These are phyloP conservation scores for Hebeloma cylindrosporum DNA, from an alignment of 768 basidiomycete species.

Conservation along the genomic window DNA sequence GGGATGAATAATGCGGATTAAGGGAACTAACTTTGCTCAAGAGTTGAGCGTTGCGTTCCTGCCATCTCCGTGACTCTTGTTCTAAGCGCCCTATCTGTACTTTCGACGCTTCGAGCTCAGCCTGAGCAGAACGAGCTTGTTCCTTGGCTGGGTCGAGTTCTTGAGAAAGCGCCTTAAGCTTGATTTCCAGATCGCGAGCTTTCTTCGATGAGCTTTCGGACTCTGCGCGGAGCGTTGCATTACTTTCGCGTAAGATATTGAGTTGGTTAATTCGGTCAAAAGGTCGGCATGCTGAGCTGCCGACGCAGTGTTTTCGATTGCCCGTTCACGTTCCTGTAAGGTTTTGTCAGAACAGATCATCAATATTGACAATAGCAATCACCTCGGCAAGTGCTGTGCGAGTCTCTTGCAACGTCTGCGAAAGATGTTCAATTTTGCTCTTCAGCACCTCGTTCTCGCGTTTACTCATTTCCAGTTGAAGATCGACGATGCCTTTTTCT, in stretches of 20 bases:
- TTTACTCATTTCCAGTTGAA: conserved; percentile 78
- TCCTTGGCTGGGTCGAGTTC: conserved; percentile 79
- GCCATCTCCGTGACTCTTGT: conserved; percentile 78
- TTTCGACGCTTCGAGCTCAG: conserved; percentile 72
- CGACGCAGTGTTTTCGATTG: conserved; percentile 66
- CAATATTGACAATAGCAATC: conserved; percentile 1
- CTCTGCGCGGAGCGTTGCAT: conserved; percentile 79
- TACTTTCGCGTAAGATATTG: conserved; percentile 85
- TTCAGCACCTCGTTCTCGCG: conserved; percentile 75
- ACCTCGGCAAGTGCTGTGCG: conserved; percentile 73
- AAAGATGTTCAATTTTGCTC: conserved; percentile 72
- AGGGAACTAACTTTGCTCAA: conserved; percentile 63
- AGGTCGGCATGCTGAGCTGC: conserved; percentile 82
- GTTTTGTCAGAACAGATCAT: conserved; percentile 1
- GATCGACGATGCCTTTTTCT: conserved; percentile 90
- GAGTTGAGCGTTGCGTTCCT: conserved; percentile 78
- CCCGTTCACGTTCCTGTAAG: conserved; percentile 75
- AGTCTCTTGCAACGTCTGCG: conserved; percentile 68
- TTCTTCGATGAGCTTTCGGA: conserved; percentile 70
- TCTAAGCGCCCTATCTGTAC: conserved; percentile 69
- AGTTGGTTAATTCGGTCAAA: conserved; percentile 84
- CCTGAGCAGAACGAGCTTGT: conserved; percentile 60
- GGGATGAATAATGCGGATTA: conserved; percentile 3
- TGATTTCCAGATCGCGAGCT: conserved; percentile 62
- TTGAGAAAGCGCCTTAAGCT: conserved; percentile 53